Evolutionary conservation across 2,329 filamentous ascomycete genomes (phyloP), one percentile per base, ranked within the genome.

Genomic region (Calonectria henricotiae): DNA sequence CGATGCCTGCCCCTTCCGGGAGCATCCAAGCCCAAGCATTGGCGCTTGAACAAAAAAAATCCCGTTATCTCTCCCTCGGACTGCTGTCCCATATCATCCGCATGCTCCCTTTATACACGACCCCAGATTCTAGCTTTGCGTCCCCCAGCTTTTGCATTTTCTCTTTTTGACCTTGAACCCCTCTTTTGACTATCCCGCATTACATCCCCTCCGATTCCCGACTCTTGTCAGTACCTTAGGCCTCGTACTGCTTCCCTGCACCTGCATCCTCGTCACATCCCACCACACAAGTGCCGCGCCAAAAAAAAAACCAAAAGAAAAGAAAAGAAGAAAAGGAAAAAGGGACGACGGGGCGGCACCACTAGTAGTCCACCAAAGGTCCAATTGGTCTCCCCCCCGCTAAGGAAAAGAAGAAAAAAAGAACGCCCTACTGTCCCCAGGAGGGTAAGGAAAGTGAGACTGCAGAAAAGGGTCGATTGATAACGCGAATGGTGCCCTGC

Each of bases 371-470:
- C 25, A 47, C 49, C 61, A 37, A 37, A 60, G 47, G 49, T 58
- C 61, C 41, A 76, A 71, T 72, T 72, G 65, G 65, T 75, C 49
- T 25, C 51, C 51, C 25, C 67, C 66, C 75, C 68, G 62, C 72
- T 67, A 54, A n/a, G 32, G 23, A 44, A 32, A 4, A 35, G 9
- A 44, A 65, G 20, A 63, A 68, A 69, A 54, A 49, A 73, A 54
- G 61, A 62, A 72, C 63, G 60, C n/a, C 37, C 37, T 39, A 27
- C 43, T 35, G 37, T 47, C 63, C 43, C 17, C 41, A 41, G 43
- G 47, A 54, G 55, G 49, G 65, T 32, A 66, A 72, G 65, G 35
- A 62, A 64, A 64, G 25, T 55, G 69, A 72, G 68, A 46, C 17
- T 27, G 62, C 37, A 51, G 49, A 46, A 37, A 46, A 65, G 46